These are phyloP conservation scores for Trichoderma sp. DNA, from an alignment of 2,329 filamentous ascomycete genomes.

Conservation along the genomic window DNA sequence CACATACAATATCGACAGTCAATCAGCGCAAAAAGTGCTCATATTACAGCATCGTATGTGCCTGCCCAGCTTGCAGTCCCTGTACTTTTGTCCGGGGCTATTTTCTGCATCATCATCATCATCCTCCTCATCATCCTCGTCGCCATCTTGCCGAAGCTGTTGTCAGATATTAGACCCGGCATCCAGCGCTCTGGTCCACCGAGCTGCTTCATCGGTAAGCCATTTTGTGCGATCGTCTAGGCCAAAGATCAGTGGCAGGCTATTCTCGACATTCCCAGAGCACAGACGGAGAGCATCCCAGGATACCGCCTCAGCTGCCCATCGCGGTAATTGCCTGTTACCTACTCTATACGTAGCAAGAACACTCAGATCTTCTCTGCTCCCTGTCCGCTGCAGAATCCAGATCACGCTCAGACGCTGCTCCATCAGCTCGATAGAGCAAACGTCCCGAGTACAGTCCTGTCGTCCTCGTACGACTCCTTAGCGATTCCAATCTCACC, in stretches of 20 bases:
- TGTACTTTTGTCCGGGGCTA: not conserved
- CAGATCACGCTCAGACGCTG: not conserved
- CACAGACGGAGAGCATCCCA: not conserved
- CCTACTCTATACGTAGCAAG: not conserved
- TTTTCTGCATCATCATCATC: not conserved
- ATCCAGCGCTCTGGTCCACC: not conserved
- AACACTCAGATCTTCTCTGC: not conserved
- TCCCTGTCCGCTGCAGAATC: not conserved
- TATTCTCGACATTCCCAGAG: not conserved
- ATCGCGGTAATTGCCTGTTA: not conserved
- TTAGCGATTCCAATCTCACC: not conserved
- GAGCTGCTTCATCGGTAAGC: not conserved
- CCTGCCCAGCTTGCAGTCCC: not conserved
- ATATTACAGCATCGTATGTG: not conserved
- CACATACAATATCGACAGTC: not conserved
- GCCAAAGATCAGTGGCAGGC: not conserved
- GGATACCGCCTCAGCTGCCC: not conserved
- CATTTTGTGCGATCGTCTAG: not conserved
- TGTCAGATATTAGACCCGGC: not conserved
- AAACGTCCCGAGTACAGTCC: not conserved
- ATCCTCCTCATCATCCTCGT: not conserved
- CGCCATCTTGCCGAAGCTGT: not conserved
- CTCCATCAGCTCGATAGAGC: not conserved
- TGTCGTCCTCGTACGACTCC: not conserved
- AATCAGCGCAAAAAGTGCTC: not conserved